phyloP scores from a whole-genome alignment of 2,329 filamentous ascomycete species.

The Aspergillus hortae region DNA sequence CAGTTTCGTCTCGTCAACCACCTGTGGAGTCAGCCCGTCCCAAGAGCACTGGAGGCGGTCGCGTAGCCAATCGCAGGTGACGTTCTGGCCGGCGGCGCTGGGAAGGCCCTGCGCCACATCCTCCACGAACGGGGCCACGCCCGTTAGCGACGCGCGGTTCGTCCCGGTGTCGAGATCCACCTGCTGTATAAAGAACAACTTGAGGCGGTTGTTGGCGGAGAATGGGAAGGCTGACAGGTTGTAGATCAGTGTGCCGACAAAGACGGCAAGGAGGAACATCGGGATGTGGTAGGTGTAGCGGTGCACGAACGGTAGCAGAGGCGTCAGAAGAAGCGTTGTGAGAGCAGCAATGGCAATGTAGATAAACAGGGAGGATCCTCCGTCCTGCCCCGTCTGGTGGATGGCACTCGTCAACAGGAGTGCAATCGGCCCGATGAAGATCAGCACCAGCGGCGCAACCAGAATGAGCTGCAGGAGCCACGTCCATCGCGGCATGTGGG shows the following conservation, averaged over 20 bases:
- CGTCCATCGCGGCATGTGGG: slow-evolving; percentile 71
- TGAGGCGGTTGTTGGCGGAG: slow-evolving; percentile 72
- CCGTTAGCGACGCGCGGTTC: slow-evolving; percentile 66
- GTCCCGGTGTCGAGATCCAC: slow-evolving; percentile 71
- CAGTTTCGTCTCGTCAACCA: slow-evolving; percentile 50
- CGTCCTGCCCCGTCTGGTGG: slow-evolving; percentile 80
- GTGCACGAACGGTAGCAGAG: slow-evolving; percentile 79
- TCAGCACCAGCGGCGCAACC: slow-evolving; percentile 71
- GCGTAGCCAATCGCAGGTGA: slow-evolving; percentile 50
- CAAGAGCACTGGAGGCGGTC: slow-evolving; percentile 63
- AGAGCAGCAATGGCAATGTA: slow-evolving; percentile 68
- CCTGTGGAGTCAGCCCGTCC: slow-evolving; percentile 63
- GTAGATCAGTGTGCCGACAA: slow-evolving; percentile 74
- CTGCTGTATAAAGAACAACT: slow-evolving; percentile 80
- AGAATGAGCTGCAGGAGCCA: slow-evolving; percentile 86
- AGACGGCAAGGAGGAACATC: slow-evolving; percentile 68
- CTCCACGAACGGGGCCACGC: slow-evolving; percentile 64
- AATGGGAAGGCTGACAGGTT: slow-evolving; percentile 88
- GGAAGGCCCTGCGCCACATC: slow-evolving; percentile 67
- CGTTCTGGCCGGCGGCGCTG: slow-evolving; percentile 60
- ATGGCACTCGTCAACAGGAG: slow-evolving; percentile 69
- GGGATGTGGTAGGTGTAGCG: slow-evolving; percentile 81
- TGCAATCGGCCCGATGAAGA: slow-evolving; percentile 72
- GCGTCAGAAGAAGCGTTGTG: slow-evolving; percentile 69
- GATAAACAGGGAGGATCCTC: slow-evolving; percentile 66